Percentiles rank a stretch among this genome's conserved stretches.
These are phyloP conservation scores for Yamadazyma kitorensis DNA, from an alignment of 805 yeast genomes.

Conservation along the genomic window DNA sequence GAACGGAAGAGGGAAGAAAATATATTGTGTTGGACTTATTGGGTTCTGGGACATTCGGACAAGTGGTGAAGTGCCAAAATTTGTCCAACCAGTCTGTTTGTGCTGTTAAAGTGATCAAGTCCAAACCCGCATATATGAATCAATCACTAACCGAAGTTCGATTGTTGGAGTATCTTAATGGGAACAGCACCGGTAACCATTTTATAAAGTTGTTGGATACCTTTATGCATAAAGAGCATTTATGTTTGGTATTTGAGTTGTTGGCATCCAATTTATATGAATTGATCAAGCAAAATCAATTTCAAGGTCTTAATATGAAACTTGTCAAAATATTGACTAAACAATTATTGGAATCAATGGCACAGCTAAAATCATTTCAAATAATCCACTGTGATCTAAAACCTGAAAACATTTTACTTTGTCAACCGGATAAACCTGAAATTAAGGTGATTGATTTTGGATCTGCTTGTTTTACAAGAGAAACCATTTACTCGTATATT, in stretches of 20 bases:
- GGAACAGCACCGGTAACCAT: slow-evolving; percentile 62
- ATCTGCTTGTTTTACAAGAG: slow-evolving; percentile 88
- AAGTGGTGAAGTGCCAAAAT: slow-evolving; percentile 91
- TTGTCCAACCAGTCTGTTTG: slow-evolving; percentile 78
- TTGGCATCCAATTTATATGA: slow-evolving; percentile 87
- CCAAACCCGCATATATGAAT: slow-evolving; percentile 85
- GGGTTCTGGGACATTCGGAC: slow-evolving; percentile 98
- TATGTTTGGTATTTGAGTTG: slow-evolving; percentile 89
- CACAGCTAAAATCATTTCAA: slow-evolving; percentile 75
- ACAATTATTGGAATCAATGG: slow-evolving; percentile 79
- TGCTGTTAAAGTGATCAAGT: slow-evolving; percentile 92
- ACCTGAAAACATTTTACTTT: slow-evolving; percentile 88
- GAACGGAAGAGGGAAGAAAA: slow-evolving; percentile 78
- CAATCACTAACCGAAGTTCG: slow-evolving; percentile 91
- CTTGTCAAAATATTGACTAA: slow-evolving; percentile 73
- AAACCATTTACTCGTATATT: slow-evolving; percentile 85
- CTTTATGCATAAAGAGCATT: slow-evolving; percentile 87
- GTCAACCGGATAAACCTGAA: slow-evolving; percentile 77
- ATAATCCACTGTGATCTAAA: slow-evolving; percentile 95
- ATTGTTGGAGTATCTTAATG: slow-evolving; percentile 76
- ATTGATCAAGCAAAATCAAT: slow-evolving; percentile 86
- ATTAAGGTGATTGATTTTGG: slow-evolving; percentile 96
- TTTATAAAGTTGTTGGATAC: slow-evolving; percentile 80
- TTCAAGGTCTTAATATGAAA: slow-evolving; percentile 81
- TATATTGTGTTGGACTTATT: slow-evolving; percentile 85